Evolutionary conservation across 495 filamentous ascomycete genomes (phyloP).

Genomic region (Aspergillus conjunctus): DNA sequence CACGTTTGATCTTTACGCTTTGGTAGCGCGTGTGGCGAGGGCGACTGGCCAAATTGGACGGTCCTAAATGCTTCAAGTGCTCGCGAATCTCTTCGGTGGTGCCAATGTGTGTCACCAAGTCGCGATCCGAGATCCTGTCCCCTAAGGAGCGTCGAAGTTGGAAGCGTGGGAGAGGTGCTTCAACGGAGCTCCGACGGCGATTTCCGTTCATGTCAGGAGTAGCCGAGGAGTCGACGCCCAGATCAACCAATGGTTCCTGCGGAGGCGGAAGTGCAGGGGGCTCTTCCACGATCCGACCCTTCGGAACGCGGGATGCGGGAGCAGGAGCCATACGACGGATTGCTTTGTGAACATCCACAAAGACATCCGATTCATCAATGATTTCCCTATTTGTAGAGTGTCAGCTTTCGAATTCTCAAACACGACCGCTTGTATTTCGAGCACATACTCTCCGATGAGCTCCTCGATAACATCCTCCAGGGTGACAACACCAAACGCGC

Average conservation of each 20-base stretch:
- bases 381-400: conserved; percentile 59
- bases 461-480: conserved; percentile 98
- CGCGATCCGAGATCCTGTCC: conserved; percentile 33
- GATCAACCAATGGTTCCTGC: conserved; percentile 41
- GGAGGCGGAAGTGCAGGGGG: conserved; percentile 36
- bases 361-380: conserved; percentile 91
- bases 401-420: not conserved
- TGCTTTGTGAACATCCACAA: conserved; percentile 94
- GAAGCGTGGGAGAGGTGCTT: conserved; percentile 52
- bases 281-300: conserved; percentile 58
- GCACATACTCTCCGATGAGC: conserved; percentile 88
- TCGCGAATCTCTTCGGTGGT: conserved; percentile 67
- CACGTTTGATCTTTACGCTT: conserved; percentile 86
- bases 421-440: not conserved
- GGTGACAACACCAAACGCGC: conserved; percentile 90
- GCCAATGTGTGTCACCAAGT: conserved; percentile 41
- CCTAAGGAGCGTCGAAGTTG: conserved; percentile 40
- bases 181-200: conserved; percentile 51
- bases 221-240: conserved; percentile 26
- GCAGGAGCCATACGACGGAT: conserved; percentile 78
- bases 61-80: conserved; percentile 88
- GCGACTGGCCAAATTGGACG: conserved; percentile 84
- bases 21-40: conserved; percentile 83
- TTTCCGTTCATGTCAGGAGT: conserved; percentile 14
- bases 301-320: conserved; percentile 61